Conservation (phyloP, 2,329 filamentous ascomycete genomes). For the Colletotrichum shisoi region DNA sequence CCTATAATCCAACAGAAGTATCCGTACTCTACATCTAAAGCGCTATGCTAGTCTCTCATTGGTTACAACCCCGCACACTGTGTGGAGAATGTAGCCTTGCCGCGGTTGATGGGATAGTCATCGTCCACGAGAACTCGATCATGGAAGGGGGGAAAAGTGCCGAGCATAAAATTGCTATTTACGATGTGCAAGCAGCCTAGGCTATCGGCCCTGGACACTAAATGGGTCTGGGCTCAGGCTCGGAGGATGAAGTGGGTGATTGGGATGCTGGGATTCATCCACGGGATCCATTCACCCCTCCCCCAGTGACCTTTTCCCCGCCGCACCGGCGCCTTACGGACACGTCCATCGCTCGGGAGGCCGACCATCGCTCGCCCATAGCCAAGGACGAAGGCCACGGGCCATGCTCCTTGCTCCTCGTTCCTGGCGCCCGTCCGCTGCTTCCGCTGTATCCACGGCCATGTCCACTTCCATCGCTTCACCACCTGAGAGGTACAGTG, state of each 20-base stretch:
- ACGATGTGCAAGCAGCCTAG: conserved; percentile 29
- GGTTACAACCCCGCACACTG: too few species aligned
- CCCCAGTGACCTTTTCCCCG: conserved; percentile 37
- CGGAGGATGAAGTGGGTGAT: not conserved
- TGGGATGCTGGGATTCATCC: conserved; percentile 11
- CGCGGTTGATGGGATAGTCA: too few species aligned
- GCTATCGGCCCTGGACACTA: conserved; percentile 18
- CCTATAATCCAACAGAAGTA: too few species aligned
- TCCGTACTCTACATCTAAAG: too few species aligned
- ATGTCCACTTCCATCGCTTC: conserved; percentile 22
- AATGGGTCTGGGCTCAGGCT: conserved; percentile 23
- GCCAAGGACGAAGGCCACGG: conserved; percentile 34
- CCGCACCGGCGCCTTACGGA: conserved; percentile 35
- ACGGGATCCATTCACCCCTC: conserved; percentile 27
- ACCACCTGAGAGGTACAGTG: conserved; percentile 16
- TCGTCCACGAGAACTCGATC: not conserved
- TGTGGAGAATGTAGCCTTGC: too few species aligned
- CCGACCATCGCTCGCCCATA: conserved; percentile 34
- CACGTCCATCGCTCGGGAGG: conserved; percentile 36
- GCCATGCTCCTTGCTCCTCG: conserved; percentile 37
- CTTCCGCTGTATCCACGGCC: conserved; percentile 11
- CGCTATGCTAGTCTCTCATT: too few species aligned
- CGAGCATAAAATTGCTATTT: conserved; percentile 36
- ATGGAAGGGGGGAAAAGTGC: conserved; percentile 2
- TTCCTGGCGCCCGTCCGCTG: conserved; percentile 34